A percentile compares a stretch with the other conserved stretches of the same genome.
These are phyloP conservation scores for Saccharomycopsis babjevae DNA, from an alignment of 805 yeast genomes.

Conservation along the genomic window DNA sequence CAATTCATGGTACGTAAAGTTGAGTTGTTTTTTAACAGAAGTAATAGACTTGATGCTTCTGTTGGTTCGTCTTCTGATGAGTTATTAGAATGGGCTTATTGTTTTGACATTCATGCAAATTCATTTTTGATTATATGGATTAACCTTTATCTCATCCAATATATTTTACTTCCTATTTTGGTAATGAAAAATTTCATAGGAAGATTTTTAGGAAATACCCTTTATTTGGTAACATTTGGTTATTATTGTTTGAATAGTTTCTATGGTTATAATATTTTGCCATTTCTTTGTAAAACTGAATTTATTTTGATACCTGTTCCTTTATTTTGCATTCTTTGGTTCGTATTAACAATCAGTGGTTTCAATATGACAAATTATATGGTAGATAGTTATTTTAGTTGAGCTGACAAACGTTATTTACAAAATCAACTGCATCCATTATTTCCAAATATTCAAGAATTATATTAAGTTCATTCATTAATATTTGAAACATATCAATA, in stretches of 20 bases:
- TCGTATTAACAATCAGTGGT: constrained; percentile 49
- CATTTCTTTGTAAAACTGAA: constrained; percentile 55
- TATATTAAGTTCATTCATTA: background rate
- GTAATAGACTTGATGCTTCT: constrained; percentile 21
- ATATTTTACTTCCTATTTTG: constrained; percentile 62
- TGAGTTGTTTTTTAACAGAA: constrained; percentile 1
- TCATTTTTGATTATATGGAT: constrained; percentile 79
- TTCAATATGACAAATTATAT: constrained; percentile 64
- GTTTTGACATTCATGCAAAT: constrained; percentile 91
- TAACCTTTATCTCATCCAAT: constrained; percentile 61
- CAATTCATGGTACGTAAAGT: background rate
- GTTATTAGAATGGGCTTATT: constrained; percentile 81
- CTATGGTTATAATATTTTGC: constrained; percentile 78
- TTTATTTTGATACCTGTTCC: constrained; percentile 56
- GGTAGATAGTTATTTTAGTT: constrained; percentile 36
- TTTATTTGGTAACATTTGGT: constrained; percentile 63
- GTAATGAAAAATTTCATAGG: constrained; percentile 56
- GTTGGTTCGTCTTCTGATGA: constrained; percentile 24
- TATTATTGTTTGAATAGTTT: constrained; percentile 76
- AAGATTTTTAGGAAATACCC: constrained; percentile 64
- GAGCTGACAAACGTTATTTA: background rate
- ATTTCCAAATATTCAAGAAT: background rate
- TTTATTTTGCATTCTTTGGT: constrained; percentile 44
- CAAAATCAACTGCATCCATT: too few species aligned
- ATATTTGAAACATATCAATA: background rate